A percentile compares a stretch with the other conserved stretches of the same genome.
phyloP scores from a whole-genome alignment of 2,329 filamentous ascomycete species.

The Aspergillus aculeatus region DNA sequence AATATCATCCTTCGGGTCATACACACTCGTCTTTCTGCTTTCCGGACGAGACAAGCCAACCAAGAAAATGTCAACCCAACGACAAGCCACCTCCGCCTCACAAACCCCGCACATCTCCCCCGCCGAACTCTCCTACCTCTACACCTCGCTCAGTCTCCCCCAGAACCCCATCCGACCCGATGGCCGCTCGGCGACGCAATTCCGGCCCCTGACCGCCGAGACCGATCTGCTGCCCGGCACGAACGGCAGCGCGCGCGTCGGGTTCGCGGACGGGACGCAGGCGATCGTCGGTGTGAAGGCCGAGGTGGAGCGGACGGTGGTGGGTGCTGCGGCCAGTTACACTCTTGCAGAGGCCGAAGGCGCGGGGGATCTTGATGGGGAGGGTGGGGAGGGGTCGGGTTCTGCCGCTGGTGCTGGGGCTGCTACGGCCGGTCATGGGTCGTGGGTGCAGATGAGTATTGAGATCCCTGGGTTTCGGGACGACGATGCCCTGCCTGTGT shows the following conservation, averaged over 20 bases:
- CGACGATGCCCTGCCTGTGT: slow-evolving; percentile 85
- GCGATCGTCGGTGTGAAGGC: slow-evolving; percentile 95
- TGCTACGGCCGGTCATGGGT: slow-evolving; percentile 50
- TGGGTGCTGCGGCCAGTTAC: slow-evolving; percentile 36
- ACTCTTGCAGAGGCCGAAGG: slow-evolving; percentile 33
- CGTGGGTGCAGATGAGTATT: slow-evolving; percentile 86
- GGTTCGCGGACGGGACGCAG: slow-evolving; percentile 92
- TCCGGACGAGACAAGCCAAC: too few relatives aligned
- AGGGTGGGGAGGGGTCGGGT: slow-evolving; percentile 21
- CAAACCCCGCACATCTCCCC: slow-evolving; percentile 72
- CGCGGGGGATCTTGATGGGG: slow-evolving; percentile 22
- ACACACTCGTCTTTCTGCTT: background rate
- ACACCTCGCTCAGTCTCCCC: slow-evolving; percentile 80
- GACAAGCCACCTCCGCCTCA: slow-evolving; percentile 55
- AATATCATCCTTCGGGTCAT: slow-evolving; percentile 4
- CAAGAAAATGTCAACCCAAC: slow-evolving; percentile 58
- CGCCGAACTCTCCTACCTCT: slow-evolving; percentile 93
- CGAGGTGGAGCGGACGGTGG: slow-evolving; percentile 75
- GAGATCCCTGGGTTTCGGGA: slow-evolving; percentile 89
- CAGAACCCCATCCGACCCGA: slow-evolving; percentile 77
- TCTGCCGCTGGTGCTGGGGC: slow-evolving; percentile 6
- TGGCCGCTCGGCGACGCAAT: slow-evolving; percentile 76
- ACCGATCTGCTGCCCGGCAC: slow-evolving; percentile 83
- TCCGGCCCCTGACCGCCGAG: slow-evolving; percentile 87
- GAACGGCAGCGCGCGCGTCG: slow-evolving; percentile 89